Evolutionary conservation across 2,329 filamentous ascomycete genomes (phyloP).

Genomic region (Calonectria hawksworthii): DNA sequence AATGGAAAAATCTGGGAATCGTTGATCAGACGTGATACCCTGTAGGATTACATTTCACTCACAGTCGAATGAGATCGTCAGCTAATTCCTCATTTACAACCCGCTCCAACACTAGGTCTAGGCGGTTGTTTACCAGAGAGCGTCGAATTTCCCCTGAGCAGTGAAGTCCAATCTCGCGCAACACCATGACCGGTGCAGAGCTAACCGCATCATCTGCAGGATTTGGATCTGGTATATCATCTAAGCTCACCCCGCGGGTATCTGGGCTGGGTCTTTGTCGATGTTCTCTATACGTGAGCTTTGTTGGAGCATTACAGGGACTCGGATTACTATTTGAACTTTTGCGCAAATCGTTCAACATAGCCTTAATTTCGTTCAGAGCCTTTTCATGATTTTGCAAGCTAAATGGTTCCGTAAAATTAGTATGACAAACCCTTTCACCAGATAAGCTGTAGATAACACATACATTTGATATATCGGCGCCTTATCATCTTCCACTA

Average conservation of each 20-base stretch:
- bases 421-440: not conserved
- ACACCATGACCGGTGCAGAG: not conserved
- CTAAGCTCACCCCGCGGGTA: not conserved
- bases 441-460: not conserved
- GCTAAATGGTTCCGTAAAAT: not conserved
- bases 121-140: not conserved
- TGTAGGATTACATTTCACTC: not conserved
- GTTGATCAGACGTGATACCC: not conserved
- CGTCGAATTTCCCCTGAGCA: not conserved
- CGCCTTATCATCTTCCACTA: not conserved
- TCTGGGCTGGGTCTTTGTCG: not conserved
- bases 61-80: slow-evolving; percentile 10
- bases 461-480: not conserved
- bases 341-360: not conserved
- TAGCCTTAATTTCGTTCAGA: not conserved
- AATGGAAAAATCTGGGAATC: not conserved
- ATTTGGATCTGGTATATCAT: not conserved
- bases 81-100: not conserved
- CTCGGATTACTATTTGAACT: not conserved
- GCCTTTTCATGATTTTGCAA: not conserved
- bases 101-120: not conserved
- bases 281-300: no score
- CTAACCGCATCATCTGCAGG: not conserved
- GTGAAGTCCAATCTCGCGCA: slow-evolving; percentile 4
- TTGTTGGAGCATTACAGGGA: not conserved